Evolutionary conservation across 2,329 filamentous ascomycete genomes (phyloP).

Genomic region (Xylaria sp.): DNA sequence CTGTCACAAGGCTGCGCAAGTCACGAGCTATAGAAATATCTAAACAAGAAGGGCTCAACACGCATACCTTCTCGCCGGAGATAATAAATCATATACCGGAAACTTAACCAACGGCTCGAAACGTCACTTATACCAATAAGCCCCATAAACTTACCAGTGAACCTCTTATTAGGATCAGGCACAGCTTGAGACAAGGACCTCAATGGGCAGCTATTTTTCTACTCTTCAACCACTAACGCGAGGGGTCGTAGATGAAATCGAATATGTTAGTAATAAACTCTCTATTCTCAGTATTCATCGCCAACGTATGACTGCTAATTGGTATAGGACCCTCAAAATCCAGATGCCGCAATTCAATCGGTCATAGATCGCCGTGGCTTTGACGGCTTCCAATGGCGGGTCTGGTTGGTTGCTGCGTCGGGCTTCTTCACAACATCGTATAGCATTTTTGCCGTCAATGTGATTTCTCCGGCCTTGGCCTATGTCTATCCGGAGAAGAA

Average conservation of each 20-base stretch:
- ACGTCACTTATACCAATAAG: neutral
- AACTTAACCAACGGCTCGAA: neutral
- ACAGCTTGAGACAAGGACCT: neutral
- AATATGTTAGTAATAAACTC: conserved; percentile 37
- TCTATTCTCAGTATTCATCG: neutral
- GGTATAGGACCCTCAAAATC: conserved; percentile 39
- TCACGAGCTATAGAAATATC: conserved; percentile 16
- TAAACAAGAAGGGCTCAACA: neutral
- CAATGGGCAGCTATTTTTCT: conserved; percentile 41
- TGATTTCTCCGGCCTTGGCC: conserved; percentile 38
- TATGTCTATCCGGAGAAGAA: conserved; percentile 40
- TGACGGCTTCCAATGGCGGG: conserved; percentile 43
- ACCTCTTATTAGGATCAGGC: neutral
- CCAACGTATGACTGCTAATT: neutral
- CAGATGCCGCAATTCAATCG: conserved; percentile 40
- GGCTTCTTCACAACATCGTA: conserved; percentile 53
- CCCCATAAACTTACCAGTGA: neutral
- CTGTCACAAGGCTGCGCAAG: conserved; percentile 1
- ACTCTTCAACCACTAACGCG: conserved; percentile 34
- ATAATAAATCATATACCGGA: neutral
- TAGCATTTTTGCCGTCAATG: conserved; percentile 49
- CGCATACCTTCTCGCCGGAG: neutral
- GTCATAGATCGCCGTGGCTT: conserved; percentile 41
- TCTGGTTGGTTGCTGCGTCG: conserved; percentile 43
- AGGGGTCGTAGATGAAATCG: conserved; percentile 39